These are phyloP conservation scores for Vigna unguiculata DNA, from an alignment of 306 rosid species.

Conservation along the genomic window DNA sequence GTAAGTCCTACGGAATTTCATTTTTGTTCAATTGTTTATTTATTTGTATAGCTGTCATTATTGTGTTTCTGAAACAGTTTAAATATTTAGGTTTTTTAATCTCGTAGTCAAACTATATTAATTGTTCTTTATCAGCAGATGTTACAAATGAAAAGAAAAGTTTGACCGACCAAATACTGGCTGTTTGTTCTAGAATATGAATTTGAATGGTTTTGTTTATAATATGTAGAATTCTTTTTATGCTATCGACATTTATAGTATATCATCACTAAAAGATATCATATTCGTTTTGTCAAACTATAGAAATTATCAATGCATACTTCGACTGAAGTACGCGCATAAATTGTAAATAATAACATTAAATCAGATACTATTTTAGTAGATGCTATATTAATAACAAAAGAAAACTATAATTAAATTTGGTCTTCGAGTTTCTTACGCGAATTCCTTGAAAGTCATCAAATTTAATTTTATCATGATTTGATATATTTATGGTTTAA, in stretches of 20 bases:
- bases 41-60: background rate
- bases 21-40: background rate
- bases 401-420: no score
- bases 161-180: conserved; percentile 21
- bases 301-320: background rate
- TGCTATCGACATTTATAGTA: background rate
- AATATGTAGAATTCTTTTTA: background rate
- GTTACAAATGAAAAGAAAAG: background rate
- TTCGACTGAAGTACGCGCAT: background rate
- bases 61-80: background rate
- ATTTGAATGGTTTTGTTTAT: background rate
- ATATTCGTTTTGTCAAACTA: background rate
- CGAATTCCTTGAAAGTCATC: no score
- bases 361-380: background rate
- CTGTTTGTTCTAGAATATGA: background rate
- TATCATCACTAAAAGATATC: background rate
- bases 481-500: no score
- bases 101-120: conserved; percentile 17
- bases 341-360: background rate
- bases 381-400: no score
- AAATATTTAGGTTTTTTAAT: background rate
- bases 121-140: background rate
- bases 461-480: no score
- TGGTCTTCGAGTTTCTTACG: no score
- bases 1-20: background rate